Conservation (phyloP, 768 basidiomycete genomes). For the Lentinula raphanica region DNA sequence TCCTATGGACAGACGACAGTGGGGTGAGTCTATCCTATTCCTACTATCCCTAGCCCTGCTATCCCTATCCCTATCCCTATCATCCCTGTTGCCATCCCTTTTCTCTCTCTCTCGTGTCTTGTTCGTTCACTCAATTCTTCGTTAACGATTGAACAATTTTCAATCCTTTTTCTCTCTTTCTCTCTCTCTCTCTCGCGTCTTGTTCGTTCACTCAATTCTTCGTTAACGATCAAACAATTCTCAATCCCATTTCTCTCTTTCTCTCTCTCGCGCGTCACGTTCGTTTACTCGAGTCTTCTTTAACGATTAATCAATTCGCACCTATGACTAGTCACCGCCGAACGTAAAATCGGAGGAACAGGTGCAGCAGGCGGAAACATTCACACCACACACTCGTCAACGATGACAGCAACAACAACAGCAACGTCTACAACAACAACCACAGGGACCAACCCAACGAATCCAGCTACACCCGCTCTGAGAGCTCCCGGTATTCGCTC, state of each 20-base stretch:
- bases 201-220: background rate
- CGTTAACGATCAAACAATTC: background rate
- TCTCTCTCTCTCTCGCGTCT: too few species aligned
- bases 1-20: constrained; percentile 94
- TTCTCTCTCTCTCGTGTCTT: too few species aligned
- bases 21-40: constrained; percentile 76
- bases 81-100: too few species aligned
- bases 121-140: background rate
- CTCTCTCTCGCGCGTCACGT: too few species aligned
- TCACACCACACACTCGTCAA: too few species aligned
- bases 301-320: background rate
- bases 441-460: background rate
- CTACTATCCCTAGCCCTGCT: background rate
- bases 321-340: constrained; percentile 40
- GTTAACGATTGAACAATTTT: background rate
- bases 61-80: too few species aligned
- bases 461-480: too few species aligned
- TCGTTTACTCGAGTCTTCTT: background rate
- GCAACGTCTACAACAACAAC: background rate
- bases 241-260: background rate
- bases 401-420: background rate
- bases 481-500: background rate
- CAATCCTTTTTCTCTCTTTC: background rate
- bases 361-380: too few species aligned
- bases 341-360: constrained; percentile 37